Evolutionary conservation across 2,329 filamentous ascomycete genomes (phyloP).

Genomic region (Fusarium staphyleae): DNA sequence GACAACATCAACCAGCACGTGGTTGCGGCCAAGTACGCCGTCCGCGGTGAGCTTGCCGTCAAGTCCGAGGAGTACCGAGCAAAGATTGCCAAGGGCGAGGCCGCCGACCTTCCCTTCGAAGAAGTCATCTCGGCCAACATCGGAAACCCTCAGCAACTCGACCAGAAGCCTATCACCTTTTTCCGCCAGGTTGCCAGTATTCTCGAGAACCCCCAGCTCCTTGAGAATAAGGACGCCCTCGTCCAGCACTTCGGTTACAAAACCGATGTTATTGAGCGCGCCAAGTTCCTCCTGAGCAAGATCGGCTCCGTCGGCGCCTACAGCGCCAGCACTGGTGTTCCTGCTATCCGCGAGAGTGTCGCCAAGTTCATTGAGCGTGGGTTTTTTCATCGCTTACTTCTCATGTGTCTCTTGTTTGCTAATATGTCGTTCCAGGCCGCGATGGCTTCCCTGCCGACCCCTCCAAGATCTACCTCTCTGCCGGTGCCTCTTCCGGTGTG

Average conservation of each 20-base stretch:
- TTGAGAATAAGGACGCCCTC: conserved; percentile 84
- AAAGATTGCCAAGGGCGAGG: conserved; percentile 67
- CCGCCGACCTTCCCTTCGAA: conserved; percentile 75
- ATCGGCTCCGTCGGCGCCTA: conserved; percentile 95
- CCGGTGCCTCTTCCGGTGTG: conserved; percentile 91
- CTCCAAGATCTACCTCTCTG: conserved; percentile 86
- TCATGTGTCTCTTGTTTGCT: neutral
- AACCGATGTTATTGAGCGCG: conserved; percentile 84
- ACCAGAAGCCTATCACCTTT: conserved; percentile 99
- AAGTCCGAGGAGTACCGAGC: conserved; percentile 91
- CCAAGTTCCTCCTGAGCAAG: conserved; percentile 79
- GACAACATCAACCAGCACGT: conserved; percentile 94
- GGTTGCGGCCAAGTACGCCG: conserved; percentile 89
- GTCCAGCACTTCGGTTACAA: conserved; percentile 82
- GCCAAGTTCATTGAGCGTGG: conserved; percentile 89
- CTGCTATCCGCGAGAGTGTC: conserved; percentile 85
- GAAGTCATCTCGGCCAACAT: conserved; percentile 97
- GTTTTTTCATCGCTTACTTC: conserved; percentile 40
- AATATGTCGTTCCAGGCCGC: conserved; percentile 59
- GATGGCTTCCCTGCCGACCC: conserved; percentile 88
- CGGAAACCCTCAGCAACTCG: conserved; percentile 97
- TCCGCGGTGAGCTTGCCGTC: conserved; percentile 93
- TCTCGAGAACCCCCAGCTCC: conserved; percentile 84
- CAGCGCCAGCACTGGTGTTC: conserved; percentile 89
- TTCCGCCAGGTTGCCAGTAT: conserved; percentile 96